Conservation (phyloP, 441 rosid genomes). For the Corymbia citriodora region DNA sequence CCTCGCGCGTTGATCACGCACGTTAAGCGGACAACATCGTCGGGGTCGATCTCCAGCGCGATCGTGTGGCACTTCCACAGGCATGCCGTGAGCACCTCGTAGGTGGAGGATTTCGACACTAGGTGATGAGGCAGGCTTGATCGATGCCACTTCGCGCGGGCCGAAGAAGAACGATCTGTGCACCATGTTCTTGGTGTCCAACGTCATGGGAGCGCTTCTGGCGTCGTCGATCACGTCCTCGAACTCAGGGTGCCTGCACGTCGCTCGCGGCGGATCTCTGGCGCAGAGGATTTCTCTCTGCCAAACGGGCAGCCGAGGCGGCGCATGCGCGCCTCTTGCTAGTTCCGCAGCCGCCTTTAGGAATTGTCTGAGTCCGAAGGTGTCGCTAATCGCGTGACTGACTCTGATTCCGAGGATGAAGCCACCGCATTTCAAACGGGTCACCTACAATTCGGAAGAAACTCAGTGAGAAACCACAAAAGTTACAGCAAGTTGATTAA, state of each 20-base stretch:
- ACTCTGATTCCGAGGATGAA: not conserved
- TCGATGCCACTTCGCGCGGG: not conserved
- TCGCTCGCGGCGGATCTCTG: conserved; percentile 4
- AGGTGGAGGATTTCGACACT: conserved; percentile 2
- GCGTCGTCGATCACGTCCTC: not conserved
- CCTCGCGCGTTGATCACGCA: conserved; percentile 9
- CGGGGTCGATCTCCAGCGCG: conserved; percentile 20
- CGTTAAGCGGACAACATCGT: conserved; percentile 25
- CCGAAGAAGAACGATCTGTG: not conserved
- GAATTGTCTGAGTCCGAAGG: not conserved
- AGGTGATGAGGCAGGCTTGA: not conserved
- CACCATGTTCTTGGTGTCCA: not conserved
- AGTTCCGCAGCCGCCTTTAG: conserved; percentile 13
- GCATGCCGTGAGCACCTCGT: conserved; percentile 29
- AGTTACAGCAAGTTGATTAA: not conserved
- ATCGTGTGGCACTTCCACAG: conserved; percentile 38
- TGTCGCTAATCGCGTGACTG: not conserved
- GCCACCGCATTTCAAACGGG: not conserved
- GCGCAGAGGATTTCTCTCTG: conserved; percentile 9
- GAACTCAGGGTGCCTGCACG: conserved; percentile 10
- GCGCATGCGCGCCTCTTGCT: not conserved
- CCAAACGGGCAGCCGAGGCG: conserved; percentile 22
- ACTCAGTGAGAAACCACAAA: not conserved
- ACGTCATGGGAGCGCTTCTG: not conserved
- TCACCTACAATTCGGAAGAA: not conserved